Conservation (phyloP, 345 rosid genomes). For the Cardamine chenopodiifolia region DNA sequence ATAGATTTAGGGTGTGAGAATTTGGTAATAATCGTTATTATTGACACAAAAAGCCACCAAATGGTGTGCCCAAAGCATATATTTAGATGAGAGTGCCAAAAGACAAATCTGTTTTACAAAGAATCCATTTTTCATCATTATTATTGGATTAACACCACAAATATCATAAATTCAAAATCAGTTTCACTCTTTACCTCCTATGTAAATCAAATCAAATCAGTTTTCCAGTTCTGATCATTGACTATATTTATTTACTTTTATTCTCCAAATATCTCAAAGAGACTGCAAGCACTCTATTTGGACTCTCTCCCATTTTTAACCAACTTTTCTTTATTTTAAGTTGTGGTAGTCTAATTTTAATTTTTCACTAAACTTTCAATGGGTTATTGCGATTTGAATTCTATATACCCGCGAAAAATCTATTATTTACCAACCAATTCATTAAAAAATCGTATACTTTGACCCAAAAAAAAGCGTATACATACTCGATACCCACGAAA, state of each 20-base stretch:
- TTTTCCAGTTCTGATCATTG: constrained; percentile 31
- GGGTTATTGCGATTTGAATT: background rate
- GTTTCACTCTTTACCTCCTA: background rate
- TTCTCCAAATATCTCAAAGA: constrained; percentile 27
- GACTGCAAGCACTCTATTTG: constrained; percentile 32
- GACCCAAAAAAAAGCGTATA: too few relatives aligned
- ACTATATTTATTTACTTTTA: constrained; percentile 19
- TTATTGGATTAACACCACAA: constrained; percentile 32
- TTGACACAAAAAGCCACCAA: constrained; percentile 41
- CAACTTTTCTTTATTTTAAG: background rate
- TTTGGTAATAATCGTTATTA: constrained; percentile 39
- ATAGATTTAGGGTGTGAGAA: constrained; percentile 42
- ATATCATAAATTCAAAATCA: constrained; percentile 14
- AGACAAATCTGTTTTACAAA: constrained; percentile 42
- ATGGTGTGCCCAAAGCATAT: constrained; percentile 41
- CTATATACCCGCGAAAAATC: background rate
- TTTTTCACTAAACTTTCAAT: too few relatives aligned
- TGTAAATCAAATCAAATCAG: constrained; percentile 35
- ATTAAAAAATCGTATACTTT: background rate
- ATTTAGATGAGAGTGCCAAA: constrained; percentile 42
- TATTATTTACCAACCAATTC: background rate
- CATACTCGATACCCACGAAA: background rate
- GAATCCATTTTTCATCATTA: constrained; percentile 40
- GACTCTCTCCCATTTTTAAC: background rate
- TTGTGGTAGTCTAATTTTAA: constrained; percentile 3